These are phyloP conservation scores for Lachancea kluyveri DNA, from an alignment of 805 yeast species.

Conservation along the genomic window DNA sequence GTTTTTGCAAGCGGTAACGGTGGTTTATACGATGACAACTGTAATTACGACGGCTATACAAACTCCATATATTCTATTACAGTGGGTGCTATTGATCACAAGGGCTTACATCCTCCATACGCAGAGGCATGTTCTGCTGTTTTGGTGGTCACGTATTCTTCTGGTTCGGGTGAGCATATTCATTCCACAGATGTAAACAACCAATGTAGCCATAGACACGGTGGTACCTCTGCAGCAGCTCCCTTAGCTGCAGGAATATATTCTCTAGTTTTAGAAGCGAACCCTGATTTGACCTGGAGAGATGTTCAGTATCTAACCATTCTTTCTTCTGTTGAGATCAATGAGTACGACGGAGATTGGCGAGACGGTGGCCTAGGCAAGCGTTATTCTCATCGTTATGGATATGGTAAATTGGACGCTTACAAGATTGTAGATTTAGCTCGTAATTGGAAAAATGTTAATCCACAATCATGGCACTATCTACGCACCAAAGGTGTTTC, in stretches of 20 bases:
- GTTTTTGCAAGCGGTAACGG: constrained; percentile 98
- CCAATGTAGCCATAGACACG: constrained; percentile 69
- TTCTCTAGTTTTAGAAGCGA: constrained; percentile 71
- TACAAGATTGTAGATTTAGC: constrained; percentile 67
- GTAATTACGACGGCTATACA: constrained; percentile 97
- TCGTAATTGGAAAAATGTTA: constrained; percentile 71
- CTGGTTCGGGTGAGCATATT: constrained; percentile 85
- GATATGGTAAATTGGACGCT: constrained; percentile 90
- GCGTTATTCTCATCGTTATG: constrained; percentile 77
- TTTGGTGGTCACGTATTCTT: constrained; percentile 85
- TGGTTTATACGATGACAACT: constrained; percentile 72
- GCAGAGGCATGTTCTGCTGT: constrained; percentile 94
- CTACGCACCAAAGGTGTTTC: constrained; percentile 37
- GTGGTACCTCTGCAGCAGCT: constrained; percentile 98
- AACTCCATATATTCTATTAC: constrained; percentile 93
- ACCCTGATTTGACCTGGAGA: constrained; percentile 91
- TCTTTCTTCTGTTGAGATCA: constrained; percentile 61
- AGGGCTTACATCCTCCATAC: constrained; percentile 81
- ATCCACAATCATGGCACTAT: constrained; percentile 83
- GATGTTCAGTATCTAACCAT: constrained; percentile 85
- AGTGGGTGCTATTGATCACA: constrained; percentile 86
- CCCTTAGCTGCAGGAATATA: constrained; percentile 97
- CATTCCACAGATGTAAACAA: constrained; percentile 77
- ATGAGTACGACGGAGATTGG: constrained; percentile 64
- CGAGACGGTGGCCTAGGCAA: constrained; percentile 63